These are phyloP conservation scores for Saccharomycopsis hybrid DNA, from an alignment of 1,139 yeast species.

Conservation along the genomic window DNA sequence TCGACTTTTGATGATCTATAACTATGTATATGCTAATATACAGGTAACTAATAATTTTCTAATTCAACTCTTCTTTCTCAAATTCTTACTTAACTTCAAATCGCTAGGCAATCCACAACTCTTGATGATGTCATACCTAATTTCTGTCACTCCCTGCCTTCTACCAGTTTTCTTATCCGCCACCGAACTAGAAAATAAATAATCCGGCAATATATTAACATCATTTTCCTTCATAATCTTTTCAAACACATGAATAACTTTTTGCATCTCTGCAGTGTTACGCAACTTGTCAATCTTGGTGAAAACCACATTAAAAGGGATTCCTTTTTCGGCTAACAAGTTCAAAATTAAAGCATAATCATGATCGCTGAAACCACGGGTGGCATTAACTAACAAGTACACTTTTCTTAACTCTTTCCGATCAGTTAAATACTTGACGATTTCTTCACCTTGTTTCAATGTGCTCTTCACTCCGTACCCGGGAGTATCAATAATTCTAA, in stretches of 20 bases:
- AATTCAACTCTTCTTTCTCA: slow-evolving; percentile 6
- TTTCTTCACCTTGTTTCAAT: slow-evolving; percentile 60
- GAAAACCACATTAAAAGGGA: slow-evolving; percentile 66
- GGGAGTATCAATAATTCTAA: slow-evolving; percentile 74
- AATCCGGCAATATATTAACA: slow-evolving; percentile 14
- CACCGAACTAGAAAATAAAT: slow-evolving; percentile 13
- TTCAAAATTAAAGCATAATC: slow-evolving; percentile 48
- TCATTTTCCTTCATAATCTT: slow-evolving; percentile 14
- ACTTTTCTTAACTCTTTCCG: slow-evolving; percentile 51
- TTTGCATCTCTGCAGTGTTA: background rate
- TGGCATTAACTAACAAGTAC: slow-evolving; percentile 54
- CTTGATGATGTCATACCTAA: slow-evolving; percentile 14
- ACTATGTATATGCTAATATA: too few relatives aligned
- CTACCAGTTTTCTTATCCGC: background rate
- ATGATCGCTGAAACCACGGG: slow-evolving; percentile 47
- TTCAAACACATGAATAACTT: slow-evolving; percentile 24
- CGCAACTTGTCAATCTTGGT: slow-evolving; percentile 63
- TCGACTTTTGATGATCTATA: too few relatives aligned
- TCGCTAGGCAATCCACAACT: slow-evolving; percentile 14
- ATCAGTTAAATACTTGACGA: slow-evolving; percentile 50
- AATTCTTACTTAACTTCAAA: slow-evolving; percentile 11
- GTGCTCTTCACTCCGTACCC: slow-evolving; percentile 73
- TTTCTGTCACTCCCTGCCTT: slow-evolving; percentile 17
- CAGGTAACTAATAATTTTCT: too few relatives aligned
- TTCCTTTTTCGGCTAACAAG: slow-evolving; percentile 46